Conservation (phyloP, 2,329 filamentous ascomycete genomes). For the Apiospora saccharicola region DNA sequence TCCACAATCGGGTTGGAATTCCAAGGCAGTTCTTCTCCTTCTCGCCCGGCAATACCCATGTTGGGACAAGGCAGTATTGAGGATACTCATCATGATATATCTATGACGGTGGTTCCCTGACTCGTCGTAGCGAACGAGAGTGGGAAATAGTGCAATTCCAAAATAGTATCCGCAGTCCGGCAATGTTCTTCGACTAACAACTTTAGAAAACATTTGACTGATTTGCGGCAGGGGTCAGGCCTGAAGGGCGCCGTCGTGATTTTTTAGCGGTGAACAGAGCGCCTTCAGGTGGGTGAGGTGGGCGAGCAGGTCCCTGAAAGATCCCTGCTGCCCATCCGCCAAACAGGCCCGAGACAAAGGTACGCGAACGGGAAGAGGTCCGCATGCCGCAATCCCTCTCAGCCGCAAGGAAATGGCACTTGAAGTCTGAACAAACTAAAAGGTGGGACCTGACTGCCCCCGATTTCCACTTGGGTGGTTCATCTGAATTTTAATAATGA, state of each 20-base stretch:
- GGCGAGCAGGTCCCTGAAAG: not conserved
- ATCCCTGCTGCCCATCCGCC: constrained; percentile 11
- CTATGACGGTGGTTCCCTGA: not conserved
- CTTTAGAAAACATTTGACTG: not conserved
- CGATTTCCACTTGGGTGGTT: not conserved
- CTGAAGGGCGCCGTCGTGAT: not conserved
- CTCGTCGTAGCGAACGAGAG: not conserved
- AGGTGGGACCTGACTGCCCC: not conserved
- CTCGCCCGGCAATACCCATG: not conserved
- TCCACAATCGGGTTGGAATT: not conserved
- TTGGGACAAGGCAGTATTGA: not conserved
- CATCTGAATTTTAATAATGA: not conserved
- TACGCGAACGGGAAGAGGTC: constrained; percentile 10
- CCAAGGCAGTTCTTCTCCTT: not conserved
- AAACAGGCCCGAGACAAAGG: constrained; percentile 5
- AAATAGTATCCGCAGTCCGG: not conserved
- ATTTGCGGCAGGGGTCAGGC: not conserved
- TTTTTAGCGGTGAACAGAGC: constrained; percentile 7
- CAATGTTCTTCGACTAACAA: not conserved
- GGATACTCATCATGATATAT: not conserved
- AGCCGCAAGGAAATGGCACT: not conserved
- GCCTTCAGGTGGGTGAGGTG: not conserved
- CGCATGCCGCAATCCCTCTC: constrained; percentile 4
- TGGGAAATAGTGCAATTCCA: not conserved
- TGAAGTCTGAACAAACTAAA: not conserved